A percentile compares a stretch with the other conserved stretches of the same genome.
Conservation (phyloP, 78 protist genomes). For the Monocercomonoides exilis region DNA sequence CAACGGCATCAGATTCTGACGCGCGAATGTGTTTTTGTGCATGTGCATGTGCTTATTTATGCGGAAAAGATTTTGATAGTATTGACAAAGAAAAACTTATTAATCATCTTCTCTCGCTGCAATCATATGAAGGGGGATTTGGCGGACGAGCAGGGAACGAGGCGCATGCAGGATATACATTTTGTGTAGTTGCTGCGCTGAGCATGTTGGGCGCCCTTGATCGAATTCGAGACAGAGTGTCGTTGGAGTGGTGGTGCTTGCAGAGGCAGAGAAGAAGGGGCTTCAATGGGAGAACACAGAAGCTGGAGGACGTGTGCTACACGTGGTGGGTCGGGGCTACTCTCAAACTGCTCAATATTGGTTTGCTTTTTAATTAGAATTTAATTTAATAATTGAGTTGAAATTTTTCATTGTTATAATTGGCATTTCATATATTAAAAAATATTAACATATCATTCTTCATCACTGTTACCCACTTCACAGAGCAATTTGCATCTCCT, state of each 20-base stretch:
- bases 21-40: not conserved
- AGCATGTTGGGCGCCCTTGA: not conserved
- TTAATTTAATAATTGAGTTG: too few species aligned
- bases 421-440: too few species aligned
- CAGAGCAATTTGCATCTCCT: too few species aligned
- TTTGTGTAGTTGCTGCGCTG: not conserved
- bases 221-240: not conserved
- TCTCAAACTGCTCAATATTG: not conserved
- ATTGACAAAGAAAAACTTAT: not conserved
- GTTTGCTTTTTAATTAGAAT: not conserved
- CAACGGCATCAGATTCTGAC: not conserved
- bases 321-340: constrained; percentile 21
- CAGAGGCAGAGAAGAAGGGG: constrained; percentile 1
- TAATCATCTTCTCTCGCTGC: not conserved
- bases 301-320: constrained; percentile 23
- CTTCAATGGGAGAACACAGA: constrained; percentile 22
- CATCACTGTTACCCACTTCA: too few species aligned
- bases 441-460: too few species aligned
- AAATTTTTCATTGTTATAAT: too few species aligned
- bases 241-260: not conserved
- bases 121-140: not conserved
- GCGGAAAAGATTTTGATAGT: not conserved
- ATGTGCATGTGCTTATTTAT: not conserved
- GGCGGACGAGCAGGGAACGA: not conserved
- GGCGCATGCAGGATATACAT: not conserved